Conservation (phyloP, 345 rosid genomes). For the Citrus inodora region DNA sequence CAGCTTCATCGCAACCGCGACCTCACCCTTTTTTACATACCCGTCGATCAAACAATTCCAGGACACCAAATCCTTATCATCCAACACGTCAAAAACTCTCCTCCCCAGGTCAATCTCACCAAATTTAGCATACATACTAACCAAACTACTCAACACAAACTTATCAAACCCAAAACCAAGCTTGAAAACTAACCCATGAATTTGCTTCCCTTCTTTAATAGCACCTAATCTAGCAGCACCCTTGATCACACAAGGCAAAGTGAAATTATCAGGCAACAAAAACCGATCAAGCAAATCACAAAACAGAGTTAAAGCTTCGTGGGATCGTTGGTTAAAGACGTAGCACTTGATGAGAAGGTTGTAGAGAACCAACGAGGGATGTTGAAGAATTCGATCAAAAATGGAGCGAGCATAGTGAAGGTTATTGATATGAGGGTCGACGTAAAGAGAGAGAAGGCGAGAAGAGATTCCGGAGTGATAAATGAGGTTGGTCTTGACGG, state of each 20-base stretch:
- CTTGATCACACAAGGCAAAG: slow-evolving; percentile 52
- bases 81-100: slow-evolving; percentile 44
- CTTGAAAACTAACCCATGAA: slow-evolving; percentile 53
- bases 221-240: slow-evolving; percentile 44
- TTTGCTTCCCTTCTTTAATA: slow-evolving; percentile 49
- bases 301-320: slow-evolving; percentile 43
- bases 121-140: slow-evolving; percentile 47
- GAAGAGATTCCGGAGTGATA: slow-evolving; percentile 34
- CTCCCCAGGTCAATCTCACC: slow-evolving; percentile 33
- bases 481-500: slow-evolving; percentile 40
- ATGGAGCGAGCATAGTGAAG: slow-evolving; percentile 44
- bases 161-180: slow-evolving; percentile 44
- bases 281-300: slow-evolving; percentile 18
- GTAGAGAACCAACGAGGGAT: slow-evolving; percentile 35
- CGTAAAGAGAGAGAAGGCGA: slow-evolving; percentile 45
- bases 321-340: slow-evolving; percentile 39
- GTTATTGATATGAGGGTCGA: slow-evolving; percentile 29
- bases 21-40: slow-evolving; percentile 38
- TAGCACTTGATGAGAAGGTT: slow-evolving; percentile 45
- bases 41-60: slow-evolving; percentile 55
- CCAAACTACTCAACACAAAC: slow-evolving; percentile 55
- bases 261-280: slow-evolving; percentile 39
- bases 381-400: slow-evolving; percentile 28
- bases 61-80: slow-evolving; percentile 35
- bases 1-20: slow-evolving; percentile 35